These are phyloP conservation scores for Candida parachauliodes DNA, from an alignment of 805 yeast genomes.

Conservation along the genomic window DNA sequence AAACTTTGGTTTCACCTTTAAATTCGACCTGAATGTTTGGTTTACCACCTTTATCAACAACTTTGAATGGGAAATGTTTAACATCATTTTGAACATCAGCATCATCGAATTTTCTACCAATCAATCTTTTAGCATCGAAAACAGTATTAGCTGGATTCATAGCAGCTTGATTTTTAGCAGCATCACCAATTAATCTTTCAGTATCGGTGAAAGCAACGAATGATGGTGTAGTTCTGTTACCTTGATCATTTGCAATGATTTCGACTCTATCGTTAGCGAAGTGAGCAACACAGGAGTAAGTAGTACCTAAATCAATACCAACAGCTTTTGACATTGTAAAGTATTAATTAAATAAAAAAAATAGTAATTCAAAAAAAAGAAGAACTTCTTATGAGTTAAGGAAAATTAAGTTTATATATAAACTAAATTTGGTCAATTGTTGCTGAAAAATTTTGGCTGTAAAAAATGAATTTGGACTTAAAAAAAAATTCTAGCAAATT, in stretches of 20 bases:
- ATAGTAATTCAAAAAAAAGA: conserved; percentile 5
- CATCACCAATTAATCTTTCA: conserved; percentile 94
- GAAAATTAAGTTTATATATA: conserved; percentile 2
- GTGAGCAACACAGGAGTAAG: conserved; percentile 96
- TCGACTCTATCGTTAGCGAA: conserved; percentile 90
- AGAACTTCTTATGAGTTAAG: neutral
- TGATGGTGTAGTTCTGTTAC: conserved; percentile 97
- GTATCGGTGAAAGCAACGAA: conserved; percentile 93
- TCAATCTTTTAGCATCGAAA: conserved; percentile 88
- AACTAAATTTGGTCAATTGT: neutral
- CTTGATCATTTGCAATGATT: conserved; percentile 97
- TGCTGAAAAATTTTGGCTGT: conserved; percentile 5
- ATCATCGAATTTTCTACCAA: conserved; percentile 85
- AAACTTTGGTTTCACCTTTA: conserved; percentile 83
- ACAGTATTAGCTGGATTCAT: conserved; percentile 91
- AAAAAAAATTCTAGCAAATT: conserved; percentile 8
- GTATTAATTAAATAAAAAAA: neutral
- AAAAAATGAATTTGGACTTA: neutral
- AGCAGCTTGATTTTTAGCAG: conserved; percentile 98
- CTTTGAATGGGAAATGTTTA: conserved; percentile 79
- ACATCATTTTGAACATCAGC: conserved; percentile 64
- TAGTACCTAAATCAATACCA: conserved; percentile 96
- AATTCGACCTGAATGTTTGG: conserved; percentile 81
- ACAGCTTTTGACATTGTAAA: conserved; percentile 48
- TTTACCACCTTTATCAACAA: conserved; percentile 69